Conservation (phyloP, 2,329 filamentous ascomycete species). For the Aphanoascus verrucosus region DNA sequence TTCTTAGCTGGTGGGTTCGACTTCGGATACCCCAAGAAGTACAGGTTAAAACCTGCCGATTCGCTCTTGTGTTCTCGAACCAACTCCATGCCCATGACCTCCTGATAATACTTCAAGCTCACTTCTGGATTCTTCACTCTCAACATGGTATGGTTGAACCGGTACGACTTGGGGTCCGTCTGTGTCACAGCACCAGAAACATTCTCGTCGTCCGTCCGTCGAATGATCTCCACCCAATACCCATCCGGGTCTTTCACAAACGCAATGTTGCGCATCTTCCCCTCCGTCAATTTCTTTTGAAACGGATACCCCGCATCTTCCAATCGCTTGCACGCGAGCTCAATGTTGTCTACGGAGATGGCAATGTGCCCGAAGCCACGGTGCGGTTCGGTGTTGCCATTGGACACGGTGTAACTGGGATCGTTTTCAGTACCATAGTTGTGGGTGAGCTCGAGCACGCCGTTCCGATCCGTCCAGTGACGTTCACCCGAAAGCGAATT, state of each 20-base stretch:
- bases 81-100: constrained; percentile 78
- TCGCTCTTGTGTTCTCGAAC: constrained; percentile 61
- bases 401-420: constrained; percentile 66
- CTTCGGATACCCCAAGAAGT: constrained; percentile 75
- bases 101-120: constrained; percentile 70
- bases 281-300: constrained; percentile 88
- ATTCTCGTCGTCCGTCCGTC: constrained; percentile 62
- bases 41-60: constrained; percentile 70
- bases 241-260: constrained; percentile 82
- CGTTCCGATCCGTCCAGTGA: constrained; percentile 72
- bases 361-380: constrained; percentile 79
- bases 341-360: constrained; percentile 71
- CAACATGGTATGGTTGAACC: constrained; percentile 63
- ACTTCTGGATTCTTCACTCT: constrained; percentile 73
- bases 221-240: constrained; percentile 54
- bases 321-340: constrained; percentile 78
- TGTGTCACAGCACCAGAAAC: constrained; percentile 38
- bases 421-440: constrained; percentile 86
- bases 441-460: constrained; percentile 74
- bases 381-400: constrained; percentile 82
- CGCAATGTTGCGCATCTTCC: constrained; percentile 76
- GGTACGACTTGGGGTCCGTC: constrained; percentile 68
- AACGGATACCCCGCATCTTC: constrained; percentile 86
- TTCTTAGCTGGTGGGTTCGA: constrained; percentile 44
- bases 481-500: constrained; percentile 62